Conservation (phyloP, 495 filamentous ascomycete species). For the Acidomyces sp. region DNA sequence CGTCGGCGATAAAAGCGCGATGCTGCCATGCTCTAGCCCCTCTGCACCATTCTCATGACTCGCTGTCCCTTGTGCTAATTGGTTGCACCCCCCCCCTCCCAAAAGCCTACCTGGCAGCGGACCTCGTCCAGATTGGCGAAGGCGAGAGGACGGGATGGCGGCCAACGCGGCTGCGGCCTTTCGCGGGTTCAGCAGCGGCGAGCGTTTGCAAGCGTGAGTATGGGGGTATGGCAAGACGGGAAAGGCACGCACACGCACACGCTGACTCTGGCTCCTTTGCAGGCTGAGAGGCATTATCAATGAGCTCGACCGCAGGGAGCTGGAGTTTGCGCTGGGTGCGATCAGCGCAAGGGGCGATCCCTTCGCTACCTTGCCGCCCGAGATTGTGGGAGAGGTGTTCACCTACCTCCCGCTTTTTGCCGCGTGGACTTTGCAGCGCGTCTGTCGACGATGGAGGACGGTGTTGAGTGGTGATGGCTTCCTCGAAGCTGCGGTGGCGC, state of each 20-base stretch:
- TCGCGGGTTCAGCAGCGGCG: not conserved
- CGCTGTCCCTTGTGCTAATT: too few relatives aligned
- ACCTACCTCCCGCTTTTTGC: constrained; percentile 1
- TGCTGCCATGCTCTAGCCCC: too few relatives aligned
- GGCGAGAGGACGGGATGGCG: too few relatives aligned
- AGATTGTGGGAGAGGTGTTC: constrained; percentile 1
- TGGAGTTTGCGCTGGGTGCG: not conserved
- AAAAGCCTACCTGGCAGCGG: too few relatives aligned
- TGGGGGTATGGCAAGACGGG: not conserved
- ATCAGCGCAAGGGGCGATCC: not conserved
- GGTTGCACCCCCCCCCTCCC: too few relatives aligned
- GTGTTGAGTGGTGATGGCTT: not conserved
- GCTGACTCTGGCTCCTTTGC: not conserved
- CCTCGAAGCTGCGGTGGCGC: not conserved
- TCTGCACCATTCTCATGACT: too few relatives aligned
- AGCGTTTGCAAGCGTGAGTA: not conserved
- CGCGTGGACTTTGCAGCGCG: constrained; percentile 3
- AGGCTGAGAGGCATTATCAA: not conserved
- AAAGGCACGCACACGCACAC: not conserved
- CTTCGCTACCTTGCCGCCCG: not conserved
- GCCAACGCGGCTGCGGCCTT: too few relatives aligned
- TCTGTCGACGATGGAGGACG: constrained; percentile 1
- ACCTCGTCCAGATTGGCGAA: too few relatives aligned
- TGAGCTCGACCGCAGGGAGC: not conserved
- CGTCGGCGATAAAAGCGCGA: too few relatives aligned